These are phyloP conservation scores for Millerago galiae DNA, from an alignment of 805 yeast species.

Conservation along the genomic window DNA sequence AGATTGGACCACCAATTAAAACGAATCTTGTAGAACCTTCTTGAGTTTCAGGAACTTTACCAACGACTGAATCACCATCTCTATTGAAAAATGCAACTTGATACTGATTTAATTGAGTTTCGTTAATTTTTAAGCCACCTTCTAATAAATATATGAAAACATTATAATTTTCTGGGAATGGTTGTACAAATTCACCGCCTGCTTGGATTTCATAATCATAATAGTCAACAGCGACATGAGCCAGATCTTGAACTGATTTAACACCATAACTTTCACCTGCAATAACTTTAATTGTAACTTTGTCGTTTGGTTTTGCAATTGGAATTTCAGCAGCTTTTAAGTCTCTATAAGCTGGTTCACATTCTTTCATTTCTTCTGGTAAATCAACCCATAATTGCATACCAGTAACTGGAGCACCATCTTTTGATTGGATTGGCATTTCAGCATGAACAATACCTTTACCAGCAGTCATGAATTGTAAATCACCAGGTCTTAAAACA, in stretches of 20 bases:
- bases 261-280: constrained; percentile 74
- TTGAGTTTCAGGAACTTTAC: constrained; percentile 40
- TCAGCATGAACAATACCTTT: constrained; percentile 81
- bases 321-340: constrained; percentile 68
- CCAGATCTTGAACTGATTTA: constrained; percentile 66
- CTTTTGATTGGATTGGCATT: constrained; percentile 59
- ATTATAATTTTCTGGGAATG: constrained; percentile 54
- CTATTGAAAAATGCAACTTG: constrained; percentile 57
- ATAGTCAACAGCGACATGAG: constrained; percentile 75
- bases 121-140: constrained; percentile 50
- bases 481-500: constrained; percentile 69
- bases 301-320: constrained; percentile 54
- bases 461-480: constrained; percentile 94
- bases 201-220: constrained; percentile 61
- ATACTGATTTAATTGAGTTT: constrained; percentile 35
- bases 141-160: constrained; percentile 61
- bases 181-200: constrained; percentile 58
- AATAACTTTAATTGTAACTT: constrained; percentile 62
- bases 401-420: constrained; percentile 51
- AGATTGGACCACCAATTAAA: constrained; percentile 66
- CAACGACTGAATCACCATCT: constrained; percentile 59
- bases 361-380: constrained; percentile 55
- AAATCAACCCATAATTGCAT: constrained; percentile 87
- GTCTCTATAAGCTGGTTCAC: constrained; percentile 74
- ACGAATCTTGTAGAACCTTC: constrained; percentile 51